These are phyloP conservation scores for Dothidotthia symphoricarpi DNA, from an alignment of 2,329 filamentous ascomycete genomes.

Conservation along the genomic window DNA sequence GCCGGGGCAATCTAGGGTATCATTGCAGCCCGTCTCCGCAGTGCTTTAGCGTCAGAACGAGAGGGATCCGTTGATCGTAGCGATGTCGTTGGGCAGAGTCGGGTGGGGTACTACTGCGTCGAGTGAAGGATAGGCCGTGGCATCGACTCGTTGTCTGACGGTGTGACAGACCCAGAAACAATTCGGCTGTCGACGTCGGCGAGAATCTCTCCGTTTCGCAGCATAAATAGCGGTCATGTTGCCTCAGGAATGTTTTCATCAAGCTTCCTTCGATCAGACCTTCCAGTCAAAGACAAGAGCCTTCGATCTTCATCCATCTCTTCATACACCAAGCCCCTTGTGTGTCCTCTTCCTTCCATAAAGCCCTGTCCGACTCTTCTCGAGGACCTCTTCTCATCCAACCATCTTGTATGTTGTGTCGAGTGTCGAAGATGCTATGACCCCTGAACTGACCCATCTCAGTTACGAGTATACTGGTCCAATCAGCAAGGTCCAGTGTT, in stretches of 20 bases:
- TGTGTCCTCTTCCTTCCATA: slow-evolving; percentile 23
- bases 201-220: slow-evolving; percentile 24
- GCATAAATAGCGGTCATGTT: slow-evolving; percentile 44
- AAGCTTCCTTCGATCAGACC: slow-evolving; percentile 26
- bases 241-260: slow-evolving; percentile 27
- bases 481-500: slow-evolving; percentile 19
- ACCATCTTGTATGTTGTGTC: slow-evolving; percentile 34
- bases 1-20: slow-evolving; percentile 46
- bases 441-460: slow-evolving; percentile 31
- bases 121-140: slow-evolving; percentile 40
- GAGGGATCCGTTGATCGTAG: slow-evolving; percentile 46
- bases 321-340: slow-evolving; percentile 30
- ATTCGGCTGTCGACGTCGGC: slow-evolving; percentile 24
- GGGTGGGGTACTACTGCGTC: slow-evolving; percentile 45
- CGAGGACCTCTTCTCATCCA: slow-evolving; percentile 28
- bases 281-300: slow-evolving; percentile 31
- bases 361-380: not conserved
- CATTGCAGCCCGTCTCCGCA: slow-evolving; percentile 46
- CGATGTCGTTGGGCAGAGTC: slow-evolving; percentile 45
- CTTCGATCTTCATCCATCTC: slow-evolving; percentile 26
- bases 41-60: slow-evolving; percentile 46
- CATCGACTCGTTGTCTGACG: slow-evolving; percentile 39
- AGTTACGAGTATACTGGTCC: slow-evolving; percentile 6
- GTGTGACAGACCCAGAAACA: slow-evolving; percentile 30
- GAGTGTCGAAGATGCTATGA: slow-evolving; percentile 20